A percentile compares a stretch with the other conserved stretches of the same genome.
These are phyloP conservation scores for Epichloe uncinata DNA, from an alignment of 2,329 filamentous ascomycete genomes.

Conservation along the genomic window DNA sequence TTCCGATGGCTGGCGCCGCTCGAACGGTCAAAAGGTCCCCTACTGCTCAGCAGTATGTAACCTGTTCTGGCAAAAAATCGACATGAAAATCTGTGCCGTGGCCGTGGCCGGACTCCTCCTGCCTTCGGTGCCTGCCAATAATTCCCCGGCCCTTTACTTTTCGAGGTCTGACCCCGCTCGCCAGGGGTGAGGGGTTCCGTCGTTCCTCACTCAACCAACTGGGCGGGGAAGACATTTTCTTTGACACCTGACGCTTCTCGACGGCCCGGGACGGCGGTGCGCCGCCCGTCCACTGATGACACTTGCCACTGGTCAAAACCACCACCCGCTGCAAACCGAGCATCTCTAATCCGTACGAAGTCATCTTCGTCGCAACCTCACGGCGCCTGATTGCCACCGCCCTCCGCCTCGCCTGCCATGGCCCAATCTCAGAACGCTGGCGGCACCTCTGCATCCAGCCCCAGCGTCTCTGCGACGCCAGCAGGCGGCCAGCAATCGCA, in stretches of 20 bases:
- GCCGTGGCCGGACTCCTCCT: no score
- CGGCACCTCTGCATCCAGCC: slow-evolving; percentile 10
- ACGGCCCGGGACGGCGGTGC: slow-evolving; percentile 7
- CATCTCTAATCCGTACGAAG: not conserved
- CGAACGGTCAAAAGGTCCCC: no score
- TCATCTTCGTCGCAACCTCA: slow-evolving; percentile 4
- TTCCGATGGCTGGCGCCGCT: no score
- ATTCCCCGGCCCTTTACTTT: no score
- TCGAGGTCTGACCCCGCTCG: no score
- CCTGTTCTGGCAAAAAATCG: no score
- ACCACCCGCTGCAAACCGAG: slow-evolving; percentile 24
- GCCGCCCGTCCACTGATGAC: not conserved
- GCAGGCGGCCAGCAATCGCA: slow-evolving; percentile 4
- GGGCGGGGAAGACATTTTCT: no score
- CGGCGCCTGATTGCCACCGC: slow-evolving; percentile 3
- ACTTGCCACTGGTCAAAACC: not conserved
- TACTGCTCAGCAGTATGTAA: no score
- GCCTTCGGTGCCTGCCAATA: no score
- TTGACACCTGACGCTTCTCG: slow-evolving; percentile 3
- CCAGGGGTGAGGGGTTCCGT: no score
- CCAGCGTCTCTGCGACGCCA: slow-evolving; percentile 9
- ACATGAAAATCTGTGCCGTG: no score
- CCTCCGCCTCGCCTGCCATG: slow-evolving; percentile 7
- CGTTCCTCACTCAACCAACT: no score
- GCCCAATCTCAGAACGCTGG: slow-evolving; percentile 10